A percentile compares a stretch with the other conserved stretches of the same genome.
These are phyloP conservation scores for Daphne laureola DNA, from an alignment of 441 rosid genomes.

Conservation along the genomic window DNA sequence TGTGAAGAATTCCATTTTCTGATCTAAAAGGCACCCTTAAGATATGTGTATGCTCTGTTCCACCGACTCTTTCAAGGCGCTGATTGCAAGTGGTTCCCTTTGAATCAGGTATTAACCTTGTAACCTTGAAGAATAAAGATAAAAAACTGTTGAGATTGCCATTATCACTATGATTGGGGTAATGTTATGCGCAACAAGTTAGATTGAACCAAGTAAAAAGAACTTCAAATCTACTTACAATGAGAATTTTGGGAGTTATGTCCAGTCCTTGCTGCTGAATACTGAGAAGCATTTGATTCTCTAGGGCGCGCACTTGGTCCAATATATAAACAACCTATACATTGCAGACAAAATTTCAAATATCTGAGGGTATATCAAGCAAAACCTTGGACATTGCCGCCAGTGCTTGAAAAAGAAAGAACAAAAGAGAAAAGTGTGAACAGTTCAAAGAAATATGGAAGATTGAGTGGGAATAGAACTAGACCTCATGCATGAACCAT, in stretches of 20 bases:
- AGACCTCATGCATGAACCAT: too few relatives aligned
- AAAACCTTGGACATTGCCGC: background rate
- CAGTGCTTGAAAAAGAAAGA: conserved; percentile 2
- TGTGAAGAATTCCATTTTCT: conserved; percentile 75
- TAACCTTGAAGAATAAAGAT: conserved; percentile 41
- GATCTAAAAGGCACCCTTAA: conserved; percentile 92
- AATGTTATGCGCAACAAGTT: background rate
- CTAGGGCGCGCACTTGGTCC: conserved; percentile 97
- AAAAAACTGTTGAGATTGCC: conserved; percentile 11
- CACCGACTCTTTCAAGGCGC: conserved; percentile 84
- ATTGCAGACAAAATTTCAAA: background rate
- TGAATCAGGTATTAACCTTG: conserved; percentile 88
- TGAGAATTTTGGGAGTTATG: conserved; percentile 77
- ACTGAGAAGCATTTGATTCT: conserved; percentile 79
- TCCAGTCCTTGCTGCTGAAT: conserved; percentile 85
- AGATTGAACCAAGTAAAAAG: background rate
- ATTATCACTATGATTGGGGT: background rate
- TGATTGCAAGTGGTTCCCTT: conserved; percentile 95
- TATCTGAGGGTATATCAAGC: background rate
- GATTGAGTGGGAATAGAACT: too few relatives aligned
- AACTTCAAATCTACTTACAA: conserved; percentile 43
- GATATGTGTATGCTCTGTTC: conserved; percentile 79
- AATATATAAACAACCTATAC: conserved; percentile 87
- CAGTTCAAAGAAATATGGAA: too few relatives aligned
- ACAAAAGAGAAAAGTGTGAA: conserved; percentile 2